Evolutionary conservation across 768 basidiomycete species (phyloP), one percentile per base, ranked within the genome.

Genomic region (Rhizopogon roseolus): DNA sequence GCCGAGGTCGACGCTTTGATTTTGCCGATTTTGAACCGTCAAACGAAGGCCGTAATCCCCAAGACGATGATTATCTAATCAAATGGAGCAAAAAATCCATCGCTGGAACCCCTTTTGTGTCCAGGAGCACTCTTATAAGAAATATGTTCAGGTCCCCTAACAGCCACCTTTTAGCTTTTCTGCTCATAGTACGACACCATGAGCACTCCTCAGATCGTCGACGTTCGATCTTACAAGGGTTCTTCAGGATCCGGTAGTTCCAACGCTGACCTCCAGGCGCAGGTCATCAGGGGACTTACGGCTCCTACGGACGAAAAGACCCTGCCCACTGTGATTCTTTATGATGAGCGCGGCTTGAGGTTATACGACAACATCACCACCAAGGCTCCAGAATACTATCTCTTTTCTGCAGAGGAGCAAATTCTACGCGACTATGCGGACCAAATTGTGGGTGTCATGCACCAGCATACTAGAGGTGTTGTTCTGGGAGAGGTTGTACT

Each of bases 331-430:
- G 72, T 91, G 67, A 77, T 94, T 10, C 76, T 97, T 9, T 98
- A 98, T 71, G 84, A 93, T 59, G 88, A 95, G 63, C 77, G 73
- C 19, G 97, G 97, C 0, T 76, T 99, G 52, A 78, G 83, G 68
- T 75, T 94, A 14, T 96, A 93, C 72, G 93, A 95, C 71, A 76
- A 81, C 38, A 89, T 95, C 46, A 93, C 93, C 2, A 87, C 86
- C 7, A 72, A 82, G 28, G 86, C 79, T 1, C 75, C 80, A 10
- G 88, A 93, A 62, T 99, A 99, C 66, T 98, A 98, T 66, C 77
- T 94, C 36, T 99, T 95, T 68, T 71, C 76, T 3, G 90, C 91
- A 0, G 97, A 98, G 69, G 86, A 96, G 64, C 79, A 85, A 55
- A 89, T 99, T 54, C 74, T 98, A 57, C 85, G 82, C 69, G 73